Evolutionary conservation across 768 basidiomycete species (phyloP).

Genomic region (Russula abietina): DNA sequence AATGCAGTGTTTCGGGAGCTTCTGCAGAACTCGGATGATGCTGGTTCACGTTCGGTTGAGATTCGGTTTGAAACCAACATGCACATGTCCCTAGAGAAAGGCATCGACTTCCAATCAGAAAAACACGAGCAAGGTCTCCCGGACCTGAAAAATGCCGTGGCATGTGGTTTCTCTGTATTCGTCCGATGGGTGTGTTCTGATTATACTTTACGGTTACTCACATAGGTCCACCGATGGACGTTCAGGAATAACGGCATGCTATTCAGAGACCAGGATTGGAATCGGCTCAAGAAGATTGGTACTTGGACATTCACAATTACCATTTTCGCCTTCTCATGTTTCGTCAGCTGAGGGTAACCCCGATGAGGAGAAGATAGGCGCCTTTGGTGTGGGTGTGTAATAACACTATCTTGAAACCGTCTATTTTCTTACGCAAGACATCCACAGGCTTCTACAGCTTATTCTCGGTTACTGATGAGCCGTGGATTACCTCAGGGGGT

Average conservation of each 20-base stretch:
- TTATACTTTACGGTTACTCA: neutral
- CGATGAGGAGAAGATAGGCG: constrained; percentile 90
- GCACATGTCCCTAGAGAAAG: constrained; percentile 36
- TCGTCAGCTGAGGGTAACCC: constrained; percentile 82
- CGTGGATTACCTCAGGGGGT: constrained; percentile 79
- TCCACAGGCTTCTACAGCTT: constrained; percentile 64
- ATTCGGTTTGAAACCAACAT: constrained; percentile 70
- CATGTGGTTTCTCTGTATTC: constrained; percentile 29
- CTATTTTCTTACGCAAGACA: neutral
- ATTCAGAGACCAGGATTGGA: constrained; percentile 88
- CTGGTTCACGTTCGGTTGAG: constrained; percentile 66
- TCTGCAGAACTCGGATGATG: constrained; percentile 94
- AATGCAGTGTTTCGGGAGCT: constrained; percentile 67
- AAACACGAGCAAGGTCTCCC: constrained; percentile 36
- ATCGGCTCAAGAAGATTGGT: constrained; percentile 84
- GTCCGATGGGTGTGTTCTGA: neutral
- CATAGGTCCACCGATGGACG: constrained; percentile 70
- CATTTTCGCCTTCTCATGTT: neutral
- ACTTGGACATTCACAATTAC: neutral
- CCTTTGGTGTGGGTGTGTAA: constrained; percentile 75
- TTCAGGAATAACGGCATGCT: constrained; percentile 84
- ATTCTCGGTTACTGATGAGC: constrained; percentile 79
- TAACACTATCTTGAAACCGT: neutral
- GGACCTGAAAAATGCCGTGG: constrained; percentile 58
- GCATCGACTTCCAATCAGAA: constrained; percentile 1